Conservation (phyloP, 2,329 filamentous ascomycete species). For the Sporothrix curviconia region DNA sequence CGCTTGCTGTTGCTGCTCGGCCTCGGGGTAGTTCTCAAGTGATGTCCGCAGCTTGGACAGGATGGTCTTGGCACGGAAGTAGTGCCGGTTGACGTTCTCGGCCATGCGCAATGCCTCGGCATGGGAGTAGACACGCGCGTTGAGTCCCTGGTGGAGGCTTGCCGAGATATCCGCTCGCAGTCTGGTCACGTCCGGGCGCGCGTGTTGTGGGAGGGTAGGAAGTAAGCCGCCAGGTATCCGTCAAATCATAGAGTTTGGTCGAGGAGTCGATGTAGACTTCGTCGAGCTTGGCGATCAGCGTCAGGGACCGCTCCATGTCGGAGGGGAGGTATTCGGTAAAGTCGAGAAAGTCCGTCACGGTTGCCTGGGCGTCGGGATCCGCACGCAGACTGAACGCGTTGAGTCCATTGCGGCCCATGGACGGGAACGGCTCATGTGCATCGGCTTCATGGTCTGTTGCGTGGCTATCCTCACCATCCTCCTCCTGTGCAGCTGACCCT, state of each 20-base stretch:
- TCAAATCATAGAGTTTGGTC: conserved; percentile 47
- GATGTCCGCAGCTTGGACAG: conserved; percentile 53
- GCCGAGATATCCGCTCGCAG: conserved; percentile 56
- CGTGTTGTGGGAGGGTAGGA: conserved; percentile 40
- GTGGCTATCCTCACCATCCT: neutral
- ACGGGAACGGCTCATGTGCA: conserved; percentile 8
- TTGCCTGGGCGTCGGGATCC: conserved; percentile 62
- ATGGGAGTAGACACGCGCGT: conserved; percentile 51
- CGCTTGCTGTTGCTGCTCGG: conserved; percentile 46
- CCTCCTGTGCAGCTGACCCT: neutral
- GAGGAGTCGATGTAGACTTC: conserved; percentile 51
- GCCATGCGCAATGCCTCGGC: conserved; percentile 58
- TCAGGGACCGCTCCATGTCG: conserved; percentile 59
- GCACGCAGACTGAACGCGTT: conserved; percentile 44
- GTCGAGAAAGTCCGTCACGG: conserved; percentile 64
- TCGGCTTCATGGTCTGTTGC: neutral
- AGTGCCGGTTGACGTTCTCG: conserved; percentile 57
- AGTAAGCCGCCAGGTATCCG: conserved; percentile 51
- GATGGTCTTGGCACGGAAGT: conserved; percentile 53
- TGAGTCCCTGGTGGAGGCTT: conserved; percentile 47
- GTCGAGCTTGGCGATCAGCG: conserved; percentile 59
- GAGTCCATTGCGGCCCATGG: conserved; percentile 33
- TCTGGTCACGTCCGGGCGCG: conserved; percentile 42
- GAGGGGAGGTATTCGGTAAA: conserved; percentile 64
- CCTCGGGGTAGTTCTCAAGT: conserved; percentile 52